These are phyloP conservation scores for Pythium phragmitis DNA, from an alignment of 352 stramenopile genomes.

Conservation along the genomic window DNA sequence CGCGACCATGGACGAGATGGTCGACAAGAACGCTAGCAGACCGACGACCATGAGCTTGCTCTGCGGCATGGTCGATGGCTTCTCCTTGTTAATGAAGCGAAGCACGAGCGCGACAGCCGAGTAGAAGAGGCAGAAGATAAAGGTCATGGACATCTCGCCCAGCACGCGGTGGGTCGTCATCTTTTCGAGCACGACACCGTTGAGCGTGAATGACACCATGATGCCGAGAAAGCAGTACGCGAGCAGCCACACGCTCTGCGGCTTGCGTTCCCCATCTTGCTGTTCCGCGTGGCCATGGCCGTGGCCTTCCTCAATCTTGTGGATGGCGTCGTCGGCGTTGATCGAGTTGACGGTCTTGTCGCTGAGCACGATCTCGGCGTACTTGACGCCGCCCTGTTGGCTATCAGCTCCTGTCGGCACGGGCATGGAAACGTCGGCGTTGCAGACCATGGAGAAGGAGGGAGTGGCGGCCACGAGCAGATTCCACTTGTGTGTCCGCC, in stretches of 20 bases:
- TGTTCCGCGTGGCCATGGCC: slow-evolving; percentile 7
- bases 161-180: slow-evolving; percentile 82
- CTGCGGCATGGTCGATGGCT: slow-evolving; percentile 70
- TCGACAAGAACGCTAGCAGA: slow-evolving; percentile 72
- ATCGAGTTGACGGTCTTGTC: slow-evolving; percentile 36
- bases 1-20: slow-evolving; percentile 80
- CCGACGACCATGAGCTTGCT: slow-evolving; percentile 63
- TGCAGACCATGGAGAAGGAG: slow-evolving; percentile 39
- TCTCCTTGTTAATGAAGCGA: slow-evolving; percentile 57
- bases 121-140: slow-evolving; percentile 82
- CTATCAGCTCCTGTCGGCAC: slow-evolving; percentile 18
- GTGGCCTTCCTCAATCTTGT: slow-evolving; percentile 30
- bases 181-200: slow-evolving; percentile 81
- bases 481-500: slow-evolving; percentile 22
- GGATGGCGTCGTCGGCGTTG: slow-evolving; percentile 27
- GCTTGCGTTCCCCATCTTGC: slow-evolving; percentile 14
- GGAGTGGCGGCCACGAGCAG: neutral
- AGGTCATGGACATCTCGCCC: slow-evolving; percentile 82
- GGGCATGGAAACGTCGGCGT: slow-evolving; percentile 32
- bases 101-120: slow-evolving; percentile 62
- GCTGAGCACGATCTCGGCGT: slow-evolving; percentile 58
- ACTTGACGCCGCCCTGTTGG: slow-evolving; percentile 33
- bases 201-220: slow-evolving; percentile 83
- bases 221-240: slow-evolving; percentile 80
- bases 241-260: slow-evolving; percentile 53